Percentiles rank a stretch among this genome's conserved stretches.
Evolutionary conservation across 1,284 basidiomycete species (phyloP).

Genomic region (Papiliotrema laurentii): DNA sequence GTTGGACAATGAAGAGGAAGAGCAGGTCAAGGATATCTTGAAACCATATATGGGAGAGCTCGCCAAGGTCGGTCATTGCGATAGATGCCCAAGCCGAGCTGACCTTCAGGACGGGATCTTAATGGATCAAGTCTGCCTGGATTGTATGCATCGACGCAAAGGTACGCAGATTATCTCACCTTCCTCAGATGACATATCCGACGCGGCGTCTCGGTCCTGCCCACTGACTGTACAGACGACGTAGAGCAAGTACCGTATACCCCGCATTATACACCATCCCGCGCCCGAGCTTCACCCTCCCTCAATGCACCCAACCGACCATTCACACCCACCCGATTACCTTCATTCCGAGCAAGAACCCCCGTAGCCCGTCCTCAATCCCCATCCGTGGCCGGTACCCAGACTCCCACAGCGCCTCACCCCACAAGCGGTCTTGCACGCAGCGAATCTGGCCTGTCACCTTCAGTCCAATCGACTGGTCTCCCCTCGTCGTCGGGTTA

Average conservation of each 20-base stretch:
- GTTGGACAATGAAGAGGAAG: constrained; percentile 76
- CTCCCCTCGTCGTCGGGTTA: constrained; percentile 60
- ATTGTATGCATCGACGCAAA: constrained; percentile 47
- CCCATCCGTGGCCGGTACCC: constrained; percentile 20
- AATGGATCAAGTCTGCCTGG: constrained; percentile 48
- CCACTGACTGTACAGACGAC: constrained; percentile 31
- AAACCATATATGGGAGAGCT: constrained; percentile 66
- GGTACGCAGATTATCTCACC: too few species aligned
- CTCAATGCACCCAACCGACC: constrained; percentile 33
- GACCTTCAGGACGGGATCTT: constrained; percentile 39
- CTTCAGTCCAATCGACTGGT: constrained; percentile 16
- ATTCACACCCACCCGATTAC: constrained; percentile 45
- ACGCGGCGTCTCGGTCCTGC: background rate
- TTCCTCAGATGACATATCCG: background rate
- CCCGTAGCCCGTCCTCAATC: constrained; percentile 42
- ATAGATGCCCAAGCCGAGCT: background rate
- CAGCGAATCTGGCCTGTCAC: constrained; percentile 2
- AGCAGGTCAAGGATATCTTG: constrained; percentile 70
- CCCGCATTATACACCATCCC: constrained; percentile 39
- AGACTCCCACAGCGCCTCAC: constrained; percentile 37
- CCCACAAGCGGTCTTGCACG: constrained; percentile 31
- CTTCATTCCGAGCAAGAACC: constrained; percentile 42
- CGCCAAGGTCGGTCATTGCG: constrained; percentile 55
- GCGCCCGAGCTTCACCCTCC: constrained; percentile 31
- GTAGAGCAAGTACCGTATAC: constrained; percentile 41